Evolutionary conservation across 2,329 filamentous ascomycete species (phyloP).

Genomic region (Epichloe scottii): DNA sequence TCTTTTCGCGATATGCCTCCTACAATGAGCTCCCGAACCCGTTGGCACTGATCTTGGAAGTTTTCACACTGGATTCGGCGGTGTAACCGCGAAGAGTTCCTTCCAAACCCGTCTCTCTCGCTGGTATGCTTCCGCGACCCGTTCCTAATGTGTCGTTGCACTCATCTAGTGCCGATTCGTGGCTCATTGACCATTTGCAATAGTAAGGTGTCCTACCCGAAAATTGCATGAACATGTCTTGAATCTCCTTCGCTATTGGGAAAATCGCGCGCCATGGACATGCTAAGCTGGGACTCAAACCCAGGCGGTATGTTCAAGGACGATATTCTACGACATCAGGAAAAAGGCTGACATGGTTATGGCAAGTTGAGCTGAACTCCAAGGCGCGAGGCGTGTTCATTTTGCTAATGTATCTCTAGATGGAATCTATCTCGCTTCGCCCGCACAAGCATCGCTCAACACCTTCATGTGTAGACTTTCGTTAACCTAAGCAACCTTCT

Average conservation of each 20-base stretch:
- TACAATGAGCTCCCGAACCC: background rate
- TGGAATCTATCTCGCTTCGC: background rate
- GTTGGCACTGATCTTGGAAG: background rate
- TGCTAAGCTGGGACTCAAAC: background rate
- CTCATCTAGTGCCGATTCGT: no score
- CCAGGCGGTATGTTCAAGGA: background rate
- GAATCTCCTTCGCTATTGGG: background rate
- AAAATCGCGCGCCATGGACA: background rate
- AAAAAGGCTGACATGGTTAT: background rate
- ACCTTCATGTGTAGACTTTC: background rate
- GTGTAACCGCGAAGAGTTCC: background rate
- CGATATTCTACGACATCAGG: background rate
- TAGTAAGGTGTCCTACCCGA: no score
- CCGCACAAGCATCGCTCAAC: background rate
- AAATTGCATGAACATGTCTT: background rate
- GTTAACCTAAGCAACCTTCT: slow-evolving; percentile 1
- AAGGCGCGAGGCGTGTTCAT: background rate
- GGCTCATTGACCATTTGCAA: no score
- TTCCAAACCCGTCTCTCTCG: background rate
- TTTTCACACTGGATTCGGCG: background rate
- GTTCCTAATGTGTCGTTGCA: background rate
- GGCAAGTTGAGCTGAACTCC: background rate
- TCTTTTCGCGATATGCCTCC: no score
- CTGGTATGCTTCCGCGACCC: background rate
- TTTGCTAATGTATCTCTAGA: background rate